phyloP scores from a whole-genome alignment of 345 rosid species.

The Tarenaya hassleriana region DNA sequence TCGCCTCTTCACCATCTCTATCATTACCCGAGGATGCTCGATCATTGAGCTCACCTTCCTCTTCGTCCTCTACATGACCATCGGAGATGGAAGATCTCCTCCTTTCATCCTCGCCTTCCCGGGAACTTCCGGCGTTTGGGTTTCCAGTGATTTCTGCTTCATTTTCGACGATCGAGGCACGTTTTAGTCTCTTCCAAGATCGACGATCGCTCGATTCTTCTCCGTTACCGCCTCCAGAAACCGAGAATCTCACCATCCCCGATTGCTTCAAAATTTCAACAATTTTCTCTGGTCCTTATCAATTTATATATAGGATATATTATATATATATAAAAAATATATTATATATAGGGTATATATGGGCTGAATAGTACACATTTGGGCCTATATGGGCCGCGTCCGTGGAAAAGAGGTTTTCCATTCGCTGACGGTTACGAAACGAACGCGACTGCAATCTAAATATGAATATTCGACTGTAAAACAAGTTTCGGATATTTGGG shows the following conservation, averaged over 20 bases:
- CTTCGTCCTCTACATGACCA: neutral
- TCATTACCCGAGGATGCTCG: neutral
- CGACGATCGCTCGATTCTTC: neutral
- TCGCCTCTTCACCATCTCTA: neutral
- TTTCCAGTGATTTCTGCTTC: neutral
- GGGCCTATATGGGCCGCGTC: too few relatives aligned
- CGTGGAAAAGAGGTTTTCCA: too few relatives aligned
- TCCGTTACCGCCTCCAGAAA: neutral
- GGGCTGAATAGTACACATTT: too few relatives aligned
- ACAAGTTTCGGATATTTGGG: too few relatives aligned
- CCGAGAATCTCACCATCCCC: neutral
- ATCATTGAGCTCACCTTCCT: neutral
- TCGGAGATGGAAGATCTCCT: too few relatives aligned
- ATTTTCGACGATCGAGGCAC: neutral
- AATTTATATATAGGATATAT: too few relatives aligned
- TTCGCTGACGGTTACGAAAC: too few relatives aligned
- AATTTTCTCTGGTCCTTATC: too few relatives aligned
- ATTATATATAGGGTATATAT: too few relatives aligned
- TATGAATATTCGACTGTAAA: too few relatives aligned
- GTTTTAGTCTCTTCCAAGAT: constrained; percentile 4
- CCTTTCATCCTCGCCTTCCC: neutral
- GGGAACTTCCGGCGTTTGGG: neutral
- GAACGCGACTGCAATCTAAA: too few relatives aligned
- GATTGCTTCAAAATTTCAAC: neutral
- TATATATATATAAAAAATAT: too few relatives aligned